Evolutionary conservation across 805 yeast species (phyloP), one percentile per base, ranked within the genome.

Genomic region (Sugiyamaella mastotermitis): DNA sequence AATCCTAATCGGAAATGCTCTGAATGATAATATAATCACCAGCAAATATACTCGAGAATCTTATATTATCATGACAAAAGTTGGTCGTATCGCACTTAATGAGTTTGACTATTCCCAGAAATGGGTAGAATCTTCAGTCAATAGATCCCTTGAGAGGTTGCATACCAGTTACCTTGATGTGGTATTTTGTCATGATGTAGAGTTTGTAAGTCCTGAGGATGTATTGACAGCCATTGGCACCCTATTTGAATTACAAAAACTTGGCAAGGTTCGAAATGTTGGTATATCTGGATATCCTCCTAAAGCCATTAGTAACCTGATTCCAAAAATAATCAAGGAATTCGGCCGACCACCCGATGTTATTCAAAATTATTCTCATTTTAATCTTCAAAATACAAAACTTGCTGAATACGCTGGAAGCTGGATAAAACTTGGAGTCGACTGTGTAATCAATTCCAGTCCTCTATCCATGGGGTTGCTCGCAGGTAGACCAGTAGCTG

Each of bases 241-340:
- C 48, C 64, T 86, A 48, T 71, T 64, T 49, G 58, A 56, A 33
- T 61, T 88, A 49, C 83, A 85, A 35, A 37, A 66, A 4, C 76
- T 75, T 46, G 94, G 94, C 0, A 26, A 71, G 2, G 69, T 84
- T 33, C 65, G 58, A 25, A 66, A 78, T 47, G 70, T 88, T 44
- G 97, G 97, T 7, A 61, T 86, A 25, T 78, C 92, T 11, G 97
- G 96, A 0, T 87, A 85, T 52, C 96, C 96, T 0, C 79, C 88
- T 14, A 74, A 74, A n/a, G 77, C 73, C 42, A 64, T 83, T 9
- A 60, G 56, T 14, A 51, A 61, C 0, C 38, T 52, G 8, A 56
- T 54, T 1, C 33, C 36, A 5, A 20, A 19, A 7, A 41, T 44
- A 28, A 19, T 11, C 9, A 40, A 55, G 2, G 60, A 56, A 16